These are phyloP conservation scores for Trichoderma semiorbis DNA, from an alignment of 2,329 filamentous ascomycete genomes.

Conservation along the genomic window DNA sequence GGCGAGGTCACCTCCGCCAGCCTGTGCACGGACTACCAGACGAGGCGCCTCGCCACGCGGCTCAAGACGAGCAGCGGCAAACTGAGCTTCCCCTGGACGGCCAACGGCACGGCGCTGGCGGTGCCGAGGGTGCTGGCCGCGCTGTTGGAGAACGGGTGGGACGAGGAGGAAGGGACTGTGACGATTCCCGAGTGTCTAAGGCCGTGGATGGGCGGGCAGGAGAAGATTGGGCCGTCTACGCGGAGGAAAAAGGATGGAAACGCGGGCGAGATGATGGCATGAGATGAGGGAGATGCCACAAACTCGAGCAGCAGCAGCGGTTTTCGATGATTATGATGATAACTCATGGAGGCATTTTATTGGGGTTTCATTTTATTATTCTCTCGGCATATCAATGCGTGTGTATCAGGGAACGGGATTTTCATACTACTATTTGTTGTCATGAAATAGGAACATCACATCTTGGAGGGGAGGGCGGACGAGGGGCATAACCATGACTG, in stretches of 20 bases:
- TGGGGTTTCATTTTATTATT: background rate
- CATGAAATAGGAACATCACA: background rate
- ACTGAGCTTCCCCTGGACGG: conserved; percentile 76
- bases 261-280: conserved; percentile 7
- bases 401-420: background rate
- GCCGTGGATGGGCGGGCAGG: conserved; percentile 77
- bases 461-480: background rate
- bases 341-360: background rate
- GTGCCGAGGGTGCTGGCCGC: conserved; percentile 87
- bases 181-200: conserved; percentile 74
- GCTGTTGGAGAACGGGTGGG: conserved; percentile 86
- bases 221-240: conserved; percentile 51
- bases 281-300: background rate
- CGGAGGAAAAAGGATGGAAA: conserved; percentile 26
- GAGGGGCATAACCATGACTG: background rate
- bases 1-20: conserved; percentile 90
- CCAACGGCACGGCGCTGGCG: conserved; percentile 92
- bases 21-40: conserved; percentile 94
- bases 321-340: background rate
- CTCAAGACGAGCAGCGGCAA: conserved; percentile 53
- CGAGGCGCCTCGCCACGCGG: conserved; percentile 73
- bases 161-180: conserved; percentile 64
- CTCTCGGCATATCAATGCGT: background rate
- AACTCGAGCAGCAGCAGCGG: background rate
- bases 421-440: background rate